phyloP scores from a whole-genome alignment of 495 filamentous ascomycete genomes.

The Penicillium turbatum region DNA sequence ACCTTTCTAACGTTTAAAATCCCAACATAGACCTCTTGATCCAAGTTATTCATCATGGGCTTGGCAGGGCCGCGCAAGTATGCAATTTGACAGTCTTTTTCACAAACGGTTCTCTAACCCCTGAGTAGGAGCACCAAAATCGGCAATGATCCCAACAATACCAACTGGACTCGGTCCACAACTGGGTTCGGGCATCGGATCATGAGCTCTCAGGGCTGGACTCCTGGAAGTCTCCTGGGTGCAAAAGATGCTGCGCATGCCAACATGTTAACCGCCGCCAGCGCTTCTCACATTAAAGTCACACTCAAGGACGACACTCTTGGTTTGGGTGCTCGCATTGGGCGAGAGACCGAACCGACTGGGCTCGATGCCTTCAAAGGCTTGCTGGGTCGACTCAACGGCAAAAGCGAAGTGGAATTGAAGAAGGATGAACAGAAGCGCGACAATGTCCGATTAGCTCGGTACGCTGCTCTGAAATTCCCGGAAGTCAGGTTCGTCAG shows the following conservation, averaged over 20 bases:
- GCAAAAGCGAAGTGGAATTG: slow-evolving; percentile 66
- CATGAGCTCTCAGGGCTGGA: slow-evolving; percentile 83
- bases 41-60: slow-evolving; percentile 54
- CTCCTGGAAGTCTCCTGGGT: slow-evolving; percentile 75
- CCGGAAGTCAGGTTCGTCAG: slow-evolving; percentile 74
- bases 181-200: slow-evolving; percentile 80
- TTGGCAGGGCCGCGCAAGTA: slow-evolving; percentile 72
- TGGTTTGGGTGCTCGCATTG: slow-evolving; percentile 75
- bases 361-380: slow-evolving; percentile 81
- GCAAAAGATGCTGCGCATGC: slow-evolving; percentile 67
- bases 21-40: background rate
- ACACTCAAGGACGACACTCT: slow-evolving; percentile 82
- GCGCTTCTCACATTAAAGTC: slow-evolving; percentile 72
- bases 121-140: slow-evolving; percentile 69
- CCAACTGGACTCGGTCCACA: slow-evolving; percentile 79
- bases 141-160: slow-evolving; percentile 89
- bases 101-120: slow-evolving; percentile 1
- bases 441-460: slow-evolving; percentile 58
- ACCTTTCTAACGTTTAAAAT: too few relatives aligned
- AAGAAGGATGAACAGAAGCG: slow-evolving; percentile 58
- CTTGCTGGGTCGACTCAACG: slow-evolving; percentile 83
- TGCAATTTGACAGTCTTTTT: background rate
- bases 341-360: slow-evolving; percentile 62
- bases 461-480: slow-evolving; percentile 65
- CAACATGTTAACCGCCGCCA: slow-evolving; percentile 68